Conservation (phyloP, 2,329 filamentous ascomycete species). For the Talaromyces sp. region DNA sequence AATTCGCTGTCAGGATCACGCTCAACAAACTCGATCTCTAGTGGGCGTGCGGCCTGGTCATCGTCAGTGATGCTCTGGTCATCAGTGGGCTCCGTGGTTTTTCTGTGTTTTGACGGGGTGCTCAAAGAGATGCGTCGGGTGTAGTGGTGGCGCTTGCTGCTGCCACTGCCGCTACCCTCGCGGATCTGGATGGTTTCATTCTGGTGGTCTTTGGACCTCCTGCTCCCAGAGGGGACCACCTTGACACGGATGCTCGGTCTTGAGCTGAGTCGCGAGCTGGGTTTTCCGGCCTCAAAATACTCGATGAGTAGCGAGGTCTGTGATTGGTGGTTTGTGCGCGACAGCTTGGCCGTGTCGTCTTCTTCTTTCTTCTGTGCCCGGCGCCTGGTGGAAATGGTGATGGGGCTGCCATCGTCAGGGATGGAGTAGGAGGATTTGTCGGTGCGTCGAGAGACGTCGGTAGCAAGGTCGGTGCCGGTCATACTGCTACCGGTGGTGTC, state of each 20-base stretch:
- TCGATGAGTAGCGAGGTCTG: slow-evolving; percentile 92
- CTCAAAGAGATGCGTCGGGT: slow-evolving; percentile 63
- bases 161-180: slow-evolving; percentile 70
- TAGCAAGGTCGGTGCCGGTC: slow-evolving; percentile 45
- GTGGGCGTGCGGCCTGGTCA: slow-evolving; percentile 73
- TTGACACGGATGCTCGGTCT: slow-evolving; percentile 77
- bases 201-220: slow-evolving; percentile 45
- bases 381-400: slow-evolving; percentile 74
- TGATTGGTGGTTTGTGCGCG: slow-evolving; percentile 56
- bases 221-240: slow-evolving; percentile 69
- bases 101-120: slow-evolving; percentile 35
- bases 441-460: slow-evolving; percentile 47
- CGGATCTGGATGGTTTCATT: slow-evolving; percentile 84
- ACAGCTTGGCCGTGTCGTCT: slow-evolving; percentile 50
- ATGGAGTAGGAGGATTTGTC: slow-evolving; percentile 49
- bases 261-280: slow-evolving; percentile 51
- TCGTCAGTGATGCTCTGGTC: slow-evolving; percentile 67
- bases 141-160: slow-evolving; percentile 38
- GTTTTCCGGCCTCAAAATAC: slow-evolving; percentile 80
- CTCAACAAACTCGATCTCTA: slow-evolving; percentile 83
- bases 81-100: slow-evolving; percentile 46
- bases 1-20: slow-evolving; percentile 64
- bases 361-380: slow-evolving; percentile 47
- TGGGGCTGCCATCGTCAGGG: slow-evolving; percentile 62
- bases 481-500: slow-evolving; percentile 43